Evolutionary conservation across 768 basidiomycete genomes (phyloP).

Genomic region (Auricularia heimuer): DNA sequence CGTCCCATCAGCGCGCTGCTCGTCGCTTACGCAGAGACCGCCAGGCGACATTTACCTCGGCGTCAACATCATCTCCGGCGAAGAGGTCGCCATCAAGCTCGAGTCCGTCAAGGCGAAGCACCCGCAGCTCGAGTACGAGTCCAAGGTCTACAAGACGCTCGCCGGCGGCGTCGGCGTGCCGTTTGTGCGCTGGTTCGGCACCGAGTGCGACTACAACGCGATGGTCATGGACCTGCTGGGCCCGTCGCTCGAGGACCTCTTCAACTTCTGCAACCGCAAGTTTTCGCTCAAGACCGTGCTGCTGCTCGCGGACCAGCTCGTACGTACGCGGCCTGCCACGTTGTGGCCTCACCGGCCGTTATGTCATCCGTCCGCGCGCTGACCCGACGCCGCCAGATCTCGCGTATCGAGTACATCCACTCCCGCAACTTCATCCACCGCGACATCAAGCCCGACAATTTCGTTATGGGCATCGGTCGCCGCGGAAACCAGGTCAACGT

Average conservation of each 20-base stretch:
- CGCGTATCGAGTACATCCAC: constrained; percentile 94
- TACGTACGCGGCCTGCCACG: constrained; percentile 30
- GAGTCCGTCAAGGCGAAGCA: constrained; percentile 99
- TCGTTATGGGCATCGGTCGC: constrained; percentile 98
- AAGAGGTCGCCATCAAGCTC: constrained; percentile 99
- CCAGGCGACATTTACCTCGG: constrained; percentile 98
- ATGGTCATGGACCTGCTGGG: constrained; percentile 98
- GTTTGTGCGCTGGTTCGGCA: constrained; percentile 91
- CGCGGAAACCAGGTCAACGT: constrained; percentile 99
- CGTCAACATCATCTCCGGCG: constrained; percentile 99
- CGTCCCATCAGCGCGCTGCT: background rate
- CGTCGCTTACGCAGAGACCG: background rate
- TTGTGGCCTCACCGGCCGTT: background rate
- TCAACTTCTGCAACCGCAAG: constrained; percentile 82
- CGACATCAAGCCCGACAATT: constrained; percentile 98
- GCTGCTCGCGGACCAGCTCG: constrained; percentile 88
- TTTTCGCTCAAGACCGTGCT: constrained; percentile 93
- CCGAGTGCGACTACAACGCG: constrained; percentile 97
- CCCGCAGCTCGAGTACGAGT: constrained; percentile 98
- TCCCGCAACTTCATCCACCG: constrained; percentile 90
- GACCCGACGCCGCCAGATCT: constrained; percentile 46
- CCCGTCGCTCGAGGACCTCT: constrained; percentile 76
- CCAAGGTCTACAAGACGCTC: constrained; percentile 75
- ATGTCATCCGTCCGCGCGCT: constrained; percentile 11
- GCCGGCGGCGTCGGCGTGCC: constrained; percentile 98